Base-by-base conservation (phyloP, 441 rosid genomes). In the Biscutella auriculata region DNA sequence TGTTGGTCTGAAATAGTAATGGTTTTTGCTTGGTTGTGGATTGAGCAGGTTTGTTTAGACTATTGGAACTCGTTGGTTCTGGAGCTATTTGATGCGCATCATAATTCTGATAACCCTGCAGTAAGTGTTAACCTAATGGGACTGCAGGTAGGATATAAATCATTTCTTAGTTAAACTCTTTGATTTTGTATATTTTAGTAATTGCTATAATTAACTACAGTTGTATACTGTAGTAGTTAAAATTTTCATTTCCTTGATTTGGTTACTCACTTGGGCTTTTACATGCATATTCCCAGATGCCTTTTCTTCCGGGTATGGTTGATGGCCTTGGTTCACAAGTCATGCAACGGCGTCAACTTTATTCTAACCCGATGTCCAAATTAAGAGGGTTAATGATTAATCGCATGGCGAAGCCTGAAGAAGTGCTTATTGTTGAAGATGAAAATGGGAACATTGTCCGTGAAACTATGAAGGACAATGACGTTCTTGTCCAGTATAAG, bases 351-450 rank as follows among this genome's bases (percentile, higher is more conserved):
- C 85, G 98, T 40, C 98, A 91, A 61, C 95, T 91, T 63, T 95
- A 91, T 76, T 76, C 89, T 47, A 73, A 66, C 63, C 90, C 96
- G 14, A 78, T 86, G 99, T 88, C 98, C 33, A 95, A 87, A 76
- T 65, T 95, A 75, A 81, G 99, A 71, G 77, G 87, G 81, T 84
- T 95, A 47, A 91, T 95, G 99, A 91, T 95, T 39, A 84, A 83
- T 56, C 97, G 99, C 26, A 95, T 95, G 98, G 99, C 99, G 16
- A 95, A 95, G 78, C 99, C 99, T 52, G 99, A 95, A 70, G 99
- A 95, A 73, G 98, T 95, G 67, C 72, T 95, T 35, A 86, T 95
- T 43, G 98, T 95, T 75, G 99, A 95, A 82, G 99, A 95, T 84
- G 99, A 95, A 79, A 95, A 95, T 76, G 99, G 99, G 11, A 95